Base-by-base conservation (phyloP, 164 flowering plant genomes). In the Brasenia schreberi region DNA sequence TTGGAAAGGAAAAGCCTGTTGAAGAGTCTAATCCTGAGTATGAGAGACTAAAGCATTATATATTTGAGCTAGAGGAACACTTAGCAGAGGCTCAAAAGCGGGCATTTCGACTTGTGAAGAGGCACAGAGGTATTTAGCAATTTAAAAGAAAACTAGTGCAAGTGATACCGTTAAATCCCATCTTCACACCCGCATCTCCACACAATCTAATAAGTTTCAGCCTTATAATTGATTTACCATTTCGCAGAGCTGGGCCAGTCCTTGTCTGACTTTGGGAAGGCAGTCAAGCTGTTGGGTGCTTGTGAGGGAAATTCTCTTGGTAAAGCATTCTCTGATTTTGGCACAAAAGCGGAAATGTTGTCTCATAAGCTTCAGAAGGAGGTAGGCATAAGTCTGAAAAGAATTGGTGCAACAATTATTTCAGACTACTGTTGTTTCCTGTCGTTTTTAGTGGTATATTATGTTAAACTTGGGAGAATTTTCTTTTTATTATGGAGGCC, bases 11-110 rank as follows among this genome's bases (percentile, higher is more conserved):
- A 68, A 94, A 89, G 74, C 97, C 96, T 16, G 89, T 91, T 65
- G 99, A 94, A 83, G 99, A 94, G 72, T 84, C 97, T 58, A 87
- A 71, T 75, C 88, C 97, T 67, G 97, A 88, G 65, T 91, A 91
- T 76, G 97, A 94, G 78, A 94, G 91, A 75, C 78, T 89, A 64
- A 91, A 87, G 68, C 81, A 81, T 69, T 94, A 94, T 65, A 80
- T 91, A 53, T 91, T 84, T 80, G 96, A 89, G 84, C 97, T 94
- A 71, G 97, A 94, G 75, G 85, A 89, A 69, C 97, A 94, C 77
- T 77, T 94, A 65, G 86, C 88, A 73, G 99, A 91, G 80, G 97
- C 99, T 64, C 97, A 94, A 72, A 94, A 92, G 79, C 97, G 91
- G 77, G 96, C 99, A 66, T 89, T 80, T 77, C 96, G 99, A 64